Evolutionary conservation across 2,329 filamentous ascomycete genomes (phyloP), one percentile per base, ranked within the genome.

Genomic region (Botrytis pseudocinerea): DNA sequence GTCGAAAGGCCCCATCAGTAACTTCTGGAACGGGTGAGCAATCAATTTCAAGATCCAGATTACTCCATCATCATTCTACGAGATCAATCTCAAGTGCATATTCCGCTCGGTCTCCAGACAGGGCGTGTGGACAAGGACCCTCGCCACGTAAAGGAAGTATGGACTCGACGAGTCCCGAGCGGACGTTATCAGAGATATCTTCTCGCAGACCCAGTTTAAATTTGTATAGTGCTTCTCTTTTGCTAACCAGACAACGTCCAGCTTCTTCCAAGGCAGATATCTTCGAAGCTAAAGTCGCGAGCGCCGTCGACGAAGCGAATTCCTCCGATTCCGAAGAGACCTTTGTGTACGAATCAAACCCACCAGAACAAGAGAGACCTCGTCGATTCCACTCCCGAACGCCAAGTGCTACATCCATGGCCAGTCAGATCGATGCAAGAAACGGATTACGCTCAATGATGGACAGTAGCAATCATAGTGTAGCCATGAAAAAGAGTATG

Each of bases 321-420:
- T 97, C 95, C 20, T 98, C 95, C 10, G 96, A 99, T 82, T 98
- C 95, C 1, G 96, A 98, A 79, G 96, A 98, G 83, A 98, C 96
- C 0, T 99, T 98, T 82, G 96, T 99, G 25, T 99, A 99, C 83
- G 96, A 99, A 82, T 98, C 96, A 40, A 99, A 99, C 80, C 96
- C 95, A 16, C 93, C 93, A 69, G 90, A 92, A 76, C 82, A 81
- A 68, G 85, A 84, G 66, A 89, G 91, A 71, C 85, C 89, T 59
- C 88, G 88, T n/a, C 88, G 90, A 76, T 89, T 94, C 75, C 95
- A 98, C 83, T 98, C 95, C 32, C 90, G 96, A 75, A 99, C 96
- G 1, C 96, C 96, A 10, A 98, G 95, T 82, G 93, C 94, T 61
- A 97, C 95, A 6, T 98, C 95, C 9, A 90, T 92, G 87, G 87